Evolutionary conservation across 139 green algal genomes (phyloP).

Genomic region (Haematococcus lacustris): DNA sequence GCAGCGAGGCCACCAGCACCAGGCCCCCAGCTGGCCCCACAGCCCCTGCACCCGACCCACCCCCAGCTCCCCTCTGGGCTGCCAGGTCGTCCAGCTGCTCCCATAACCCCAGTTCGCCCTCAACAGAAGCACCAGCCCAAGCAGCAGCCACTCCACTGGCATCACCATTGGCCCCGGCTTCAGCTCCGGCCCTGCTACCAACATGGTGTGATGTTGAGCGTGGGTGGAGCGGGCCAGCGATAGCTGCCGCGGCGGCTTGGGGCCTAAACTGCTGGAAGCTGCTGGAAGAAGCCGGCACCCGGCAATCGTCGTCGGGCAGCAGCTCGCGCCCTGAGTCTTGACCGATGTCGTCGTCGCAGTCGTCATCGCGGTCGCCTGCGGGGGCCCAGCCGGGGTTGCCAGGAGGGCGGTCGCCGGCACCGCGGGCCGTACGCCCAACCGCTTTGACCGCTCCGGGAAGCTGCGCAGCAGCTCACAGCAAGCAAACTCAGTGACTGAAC

Average conservation of each 20-base stretch:
- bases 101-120: background rate
- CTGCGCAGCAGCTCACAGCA: background rate
- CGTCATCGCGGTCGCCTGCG: background rate
- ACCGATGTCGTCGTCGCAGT: background rate
- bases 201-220: background rate
- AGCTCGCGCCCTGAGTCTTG: background rate
- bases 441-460: slow-evolving; percentile 15
- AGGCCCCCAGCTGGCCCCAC: slow-evolving; percentile 38
- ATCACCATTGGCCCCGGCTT: background rate
- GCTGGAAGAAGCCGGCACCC: too few relatives aligned
- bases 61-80: slow-evolving; percentile 15
- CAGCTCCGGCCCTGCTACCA: slow-evolving; percentile 7
- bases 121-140: background rate
- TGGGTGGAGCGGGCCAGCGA: background rate
- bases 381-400: background rate
- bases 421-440: background rate
- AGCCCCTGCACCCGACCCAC: slow-evolving; percentile 12
- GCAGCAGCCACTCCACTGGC: background rate
- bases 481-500: background rate
- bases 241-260: background rate
- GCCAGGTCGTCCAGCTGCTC: background rate
- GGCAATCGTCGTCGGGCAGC: background rate
- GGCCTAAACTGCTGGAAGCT: slow-evolving; percentile 1
- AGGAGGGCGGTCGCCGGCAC: background rate
- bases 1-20: slow-evolving; percentile 74